Base-by-base conservation (phyloP, 805 yeast genomes). In the Metschnikowia anglica region DNA sequence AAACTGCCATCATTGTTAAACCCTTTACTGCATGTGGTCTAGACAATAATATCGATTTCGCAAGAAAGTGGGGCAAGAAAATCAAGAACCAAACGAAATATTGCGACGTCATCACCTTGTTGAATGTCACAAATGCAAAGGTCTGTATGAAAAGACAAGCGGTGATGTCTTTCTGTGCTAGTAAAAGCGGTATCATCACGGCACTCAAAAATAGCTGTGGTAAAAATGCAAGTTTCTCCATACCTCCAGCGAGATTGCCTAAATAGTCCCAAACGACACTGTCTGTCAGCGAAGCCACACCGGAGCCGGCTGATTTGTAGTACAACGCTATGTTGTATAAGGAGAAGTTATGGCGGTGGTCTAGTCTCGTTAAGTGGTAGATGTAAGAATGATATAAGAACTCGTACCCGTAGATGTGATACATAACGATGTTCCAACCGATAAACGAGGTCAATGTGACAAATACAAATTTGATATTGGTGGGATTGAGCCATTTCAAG, bases 321-420 rank as follows among this genome's bases (percentile, higher is more conserved):
- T 85, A 85, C 30, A 93, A 67, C 17, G 83, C 68, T 10, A 88
- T 68, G 60, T 90, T 86, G 76, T 90, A 93, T 2, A 90, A 70
- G 4, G 96, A 87, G 59, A 93, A 93, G 63, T 93, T 93, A 65
- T 93, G 99, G 36, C 99, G 78, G 62, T 93, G 99, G 61, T 93
- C 99, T 3, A 88, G 63, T 47, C 99, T 72, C 7, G 78, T 71
- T 31, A 91, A 66, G 62, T 91, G 99, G 60, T 91, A 90, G 4
- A 88, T 58, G 59, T 87, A 89, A 0, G 97, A 76, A 53, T 91
- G 86, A 31, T 79, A 69, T 10, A 93, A 46, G 58, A 83, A 91
- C 49, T 87, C 91, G 35, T 66, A 59, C 1, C 96, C 97, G 57
- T 89, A 90, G 2, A 75, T 48, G 4, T 47, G 19, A 63, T 79